Evolutionary conservation across 2,329 filamentous ascomycete species (phyloP).

Genomic region (Aspergillus tanneri): DNA sequence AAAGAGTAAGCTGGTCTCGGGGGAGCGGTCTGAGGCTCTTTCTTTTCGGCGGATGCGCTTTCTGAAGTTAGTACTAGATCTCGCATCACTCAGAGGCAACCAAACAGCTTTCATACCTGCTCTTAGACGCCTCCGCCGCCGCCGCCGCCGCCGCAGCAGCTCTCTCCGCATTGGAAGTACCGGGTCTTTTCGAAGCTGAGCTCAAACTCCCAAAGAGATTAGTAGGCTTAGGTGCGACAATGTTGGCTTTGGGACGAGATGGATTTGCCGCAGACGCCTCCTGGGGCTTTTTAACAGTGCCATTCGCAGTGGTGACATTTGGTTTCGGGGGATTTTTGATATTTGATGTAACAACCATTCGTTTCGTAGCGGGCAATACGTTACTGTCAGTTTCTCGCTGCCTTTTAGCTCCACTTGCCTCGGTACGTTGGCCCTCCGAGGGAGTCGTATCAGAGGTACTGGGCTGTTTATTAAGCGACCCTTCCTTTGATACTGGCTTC

Average conservation of each 20-base stretch:
- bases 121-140: conserved; percentile 37
- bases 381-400: conserved; percentile 40
- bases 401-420: conserved; percentile 39
- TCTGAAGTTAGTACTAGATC: conserved; percentile 17
- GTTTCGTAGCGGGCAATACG: conserved; percentile 39
- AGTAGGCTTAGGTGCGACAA: conserved; percentile 44
- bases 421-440: conserved; percentile 19
- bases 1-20: conserved; percentile 49
- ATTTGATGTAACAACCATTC: conserved; percentile 36
- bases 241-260: conserved; percentile 39
- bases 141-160: conserved; percentile 44
- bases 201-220: conserved; percentile 48
- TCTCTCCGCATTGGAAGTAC: conserved; percentile 51
- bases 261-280: conserved; percentile 25
- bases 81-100: too few species aligned
- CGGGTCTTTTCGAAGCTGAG: conserved; percentile 52
- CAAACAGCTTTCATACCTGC: conserved; percentile 31
- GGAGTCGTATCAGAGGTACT: conserved; percentile 12
- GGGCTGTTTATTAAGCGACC: conserved; percentile 26
- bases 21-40: conserved; percentile 35
- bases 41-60: conserved; percentile 36
- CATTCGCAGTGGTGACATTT: conserved; percentile 22
- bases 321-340: conserved; percentile 34
- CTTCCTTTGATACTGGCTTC: conserved; percentile 40
- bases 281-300: conserved; percentile 28